Percentiles rank a stretch among this genome's conserved stretches.
Evolutionary conservation across 2,329 filamentous ascomycete genomes (phyloP).

Genomic region (Zasmidium citrigriseum): DNA sequence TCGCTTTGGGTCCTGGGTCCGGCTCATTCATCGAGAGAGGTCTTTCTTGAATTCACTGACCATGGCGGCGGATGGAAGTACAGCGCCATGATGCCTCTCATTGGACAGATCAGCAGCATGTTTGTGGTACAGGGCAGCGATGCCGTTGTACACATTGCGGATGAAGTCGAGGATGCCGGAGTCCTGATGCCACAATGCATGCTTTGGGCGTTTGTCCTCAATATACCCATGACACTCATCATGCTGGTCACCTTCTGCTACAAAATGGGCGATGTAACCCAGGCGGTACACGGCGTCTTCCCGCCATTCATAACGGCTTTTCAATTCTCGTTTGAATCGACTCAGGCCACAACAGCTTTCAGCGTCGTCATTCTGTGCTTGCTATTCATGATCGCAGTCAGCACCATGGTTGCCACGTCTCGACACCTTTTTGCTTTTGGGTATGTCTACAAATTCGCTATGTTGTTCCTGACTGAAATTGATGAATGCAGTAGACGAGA

Average conservation of each 20-base stretch:
- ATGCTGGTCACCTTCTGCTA: slow-evolving; percentile 34
- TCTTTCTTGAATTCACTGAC: slow-evolving; percentile 38
- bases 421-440: slow-evolving; percentile 43
- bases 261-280: slow-evolving; percentile 37
- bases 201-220: slow-evolving; percentile 42
- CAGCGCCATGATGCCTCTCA: slow-evolving; percentile 39
- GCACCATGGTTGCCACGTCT: slow-evolving; percentile 41
- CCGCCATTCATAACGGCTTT: slow-evolving; percentile 36
- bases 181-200: slow-evolving; percentile 44
- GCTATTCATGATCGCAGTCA: slow-evolving; percentile 42
- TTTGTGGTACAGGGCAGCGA: slow-evolving; percentile 36
- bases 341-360: slow-evolving; percentile 31
- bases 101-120: slow-evolving; percentile 41
- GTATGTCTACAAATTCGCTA: slow-evolving; percentile 27
- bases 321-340: slow-evolving; percentile 31
- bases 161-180: slow-evolving; percentile 46
- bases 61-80: slow-evolving; percentile 43
- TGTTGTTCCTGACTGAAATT: slow-evolving; percentile 23
- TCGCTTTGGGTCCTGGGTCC: slow-evolving; percentile 30
- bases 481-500: background rate
- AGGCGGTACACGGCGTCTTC: slow-evolving; percentile 19
- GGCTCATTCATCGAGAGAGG: slow-evolving; percentile 18
- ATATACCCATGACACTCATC: slow-evolving; percentile 30
- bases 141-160: slow-evolving; percentile 45
- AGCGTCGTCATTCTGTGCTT: slow-evolving; percentile 34